Conservation (phyloP, 768 basidiomycete genomes). For the Phaeotremella fagi region DNA sequence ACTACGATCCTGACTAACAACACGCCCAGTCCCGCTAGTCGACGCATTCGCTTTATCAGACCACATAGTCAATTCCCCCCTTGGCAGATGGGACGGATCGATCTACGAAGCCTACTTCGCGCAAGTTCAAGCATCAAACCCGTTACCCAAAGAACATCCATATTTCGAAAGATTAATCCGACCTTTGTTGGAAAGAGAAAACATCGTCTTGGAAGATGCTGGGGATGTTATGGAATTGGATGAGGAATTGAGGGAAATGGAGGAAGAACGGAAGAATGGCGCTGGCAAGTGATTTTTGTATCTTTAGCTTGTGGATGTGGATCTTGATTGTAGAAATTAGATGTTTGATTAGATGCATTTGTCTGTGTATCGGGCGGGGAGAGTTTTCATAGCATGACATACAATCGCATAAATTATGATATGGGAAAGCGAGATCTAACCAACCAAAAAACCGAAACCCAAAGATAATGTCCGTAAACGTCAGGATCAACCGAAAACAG, state of each 20-base stretch:
- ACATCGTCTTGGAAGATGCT: conserved; percentile 44
- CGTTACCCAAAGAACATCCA: conserved; percentile 49
- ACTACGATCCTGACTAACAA: neutral
- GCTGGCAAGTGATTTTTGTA: neutral
- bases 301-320: neutral
- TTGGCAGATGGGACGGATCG: conserved; percentile 51
- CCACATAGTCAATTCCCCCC: conserved; percentile 51
- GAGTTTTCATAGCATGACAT: too few species aligned
- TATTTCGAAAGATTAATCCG: conserved; percentile 53
- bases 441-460: too few species aligned
- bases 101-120: conserved; percentile 52
- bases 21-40: conserved; percentile 37
- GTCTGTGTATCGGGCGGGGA: neutral
- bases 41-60: conserved; percentile 48
- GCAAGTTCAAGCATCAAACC: conserved; percentile 51
- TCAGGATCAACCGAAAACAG: too few species aligned
- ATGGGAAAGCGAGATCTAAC: too few species aligned
- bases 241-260: conserved; percentile 39
- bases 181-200: conserved; percentile 50
- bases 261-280: conserved; percentile 20
- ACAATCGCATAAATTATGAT: too few species aligned
- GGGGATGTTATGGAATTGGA: conserved; percentile 48
- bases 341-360: neutral
- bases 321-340: neutral
- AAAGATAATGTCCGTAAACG: too few species aligned